Percentiles rank a stretch among this genome's conserved stretches.
These are phyloP conservation scores for Euphorbia lathyris DNA, from an alignment of 345 rosid species.

Conservation along the genomic window DNA sequence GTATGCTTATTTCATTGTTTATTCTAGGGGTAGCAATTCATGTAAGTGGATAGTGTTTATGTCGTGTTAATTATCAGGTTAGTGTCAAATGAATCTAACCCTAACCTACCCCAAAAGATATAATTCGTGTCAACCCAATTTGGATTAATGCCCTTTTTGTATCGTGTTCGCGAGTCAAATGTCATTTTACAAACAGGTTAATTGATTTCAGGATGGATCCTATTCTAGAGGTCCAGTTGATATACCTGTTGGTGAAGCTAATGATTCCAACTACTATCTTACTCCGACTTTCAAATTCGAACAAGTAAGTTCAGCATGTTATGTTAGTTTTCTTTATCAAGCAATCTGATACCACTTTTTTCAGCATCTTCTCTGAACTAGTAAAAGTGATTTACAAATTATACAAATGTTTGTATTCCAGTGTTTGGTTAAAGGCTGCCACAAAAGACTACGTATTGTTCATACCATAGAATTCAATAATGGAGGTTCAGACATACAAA, in stretches of 20 bases:
- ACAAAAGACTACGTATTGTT: constrained; percentile 83
- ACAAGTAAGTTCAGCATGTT: constrained; percentile 45
- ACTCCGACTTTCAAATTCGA: constrained; percentile 84
- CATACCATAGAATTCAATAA: constrained; percentile 78
- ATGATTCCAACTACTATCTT: constrained; percentile 58
- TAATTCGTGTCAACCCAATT: no score
- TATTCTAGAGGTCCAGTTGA: constrained; percentile 84
- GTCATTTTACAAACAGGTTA: no score
- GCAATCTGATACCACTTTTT: background rate
- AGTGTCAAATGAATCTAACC: no score
- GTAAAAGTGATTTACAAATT: background rate
- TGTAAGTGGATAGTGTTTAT: no score
- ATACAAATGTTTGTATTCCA: constrained; percentile 20
- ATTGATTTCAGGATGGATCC: constrained; percentile 70
- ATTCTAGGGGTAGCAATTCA: no score
- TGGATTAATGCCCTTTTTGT: no score
- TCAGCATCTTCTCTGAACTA: background rate
- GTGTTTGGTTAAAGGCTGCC: constrained; percentile 98
- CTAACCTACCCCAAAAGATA: no score
- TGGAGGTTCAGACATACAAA: constrained; percentile 80
- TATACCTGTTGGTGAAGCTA: constrained; percentile 62
- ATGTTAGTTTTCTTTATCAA: background rate
- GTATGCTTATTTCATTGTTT: background rate
- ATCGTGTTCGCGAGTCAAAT: no score
- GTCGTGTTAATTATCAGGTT: no score